Conservation (phyloP, 1,284 basidiomycete species). For the Ganoderma resinaceum region DNA sequence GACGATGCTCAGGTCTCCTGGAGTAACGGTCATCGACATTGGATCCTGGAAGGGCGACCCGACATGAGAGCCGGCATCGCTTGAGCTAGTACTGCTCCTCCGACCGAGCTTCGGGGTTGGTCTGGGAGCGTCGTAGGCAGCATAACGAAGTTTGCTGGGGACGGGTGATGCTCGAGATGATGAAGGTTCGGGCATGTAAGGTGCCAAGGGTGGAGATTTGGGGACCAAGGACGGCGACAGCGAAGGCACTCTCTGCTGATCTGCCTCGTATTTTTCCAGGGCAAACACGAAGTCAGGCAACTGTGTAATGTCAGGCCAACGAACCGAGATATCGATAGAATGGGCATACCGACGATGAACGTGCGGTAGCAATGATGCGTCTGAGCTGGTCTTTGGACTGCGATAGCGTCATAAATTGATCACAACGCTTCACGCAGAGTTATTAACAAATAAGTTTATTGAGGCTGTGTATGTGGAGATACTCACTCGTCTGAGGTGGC, state of each 20-base stretch:
- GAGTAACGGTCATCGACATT: constrained; percentile 53
- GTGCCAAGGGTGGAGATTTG: constrained; percentile 30
- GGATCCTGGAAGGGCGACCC: constrained; percentile 39
- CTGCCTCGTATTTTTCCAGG: constrained; percentile 47
- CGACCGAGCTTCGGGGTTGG: constrained; percentile 52
- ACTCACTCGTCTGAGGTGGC: constrained; percentile 61
- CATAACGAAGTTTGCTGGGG: constrained; percentile 65
- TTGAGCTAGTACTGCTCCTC: constrained; percentile 36
- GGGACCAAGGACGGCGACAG: constrained; percentile 24
- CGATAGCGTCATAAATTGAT: constrained; percentile 63
- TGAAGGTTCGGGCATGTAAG: constrained; percentile 40
- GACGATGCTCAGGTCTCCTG: constrained; percentile 64
- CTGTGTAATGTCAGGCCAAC: constrained; percentile 43
- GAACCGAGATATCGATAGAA: background rate
- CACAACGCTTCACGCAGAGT: constrained; percentile 64
- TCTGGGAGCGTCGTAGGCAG: constrained; percentile 71
- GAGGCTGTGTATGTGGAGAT: too few relatives aligned
- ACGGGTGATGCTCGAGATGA: constrained; percentile 42
- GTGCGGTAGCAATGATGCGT: constrained; percentile 52
- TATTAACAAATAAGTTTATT: background rate
- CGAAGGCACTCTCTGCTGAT: constrained; percentile 23
- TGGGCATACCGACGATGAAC: constrained; percentile 57
- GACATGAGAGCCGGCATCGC: constrained; percentile 26
- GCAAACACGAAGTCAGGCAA: constrained; percentile 72
- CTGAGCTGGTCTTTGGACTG: constrained; percentile 51